Base-by-base conservation (phyloP, 2,329 filamentous ascomycete species). In the Ambrosiella beaveri region DNA sequence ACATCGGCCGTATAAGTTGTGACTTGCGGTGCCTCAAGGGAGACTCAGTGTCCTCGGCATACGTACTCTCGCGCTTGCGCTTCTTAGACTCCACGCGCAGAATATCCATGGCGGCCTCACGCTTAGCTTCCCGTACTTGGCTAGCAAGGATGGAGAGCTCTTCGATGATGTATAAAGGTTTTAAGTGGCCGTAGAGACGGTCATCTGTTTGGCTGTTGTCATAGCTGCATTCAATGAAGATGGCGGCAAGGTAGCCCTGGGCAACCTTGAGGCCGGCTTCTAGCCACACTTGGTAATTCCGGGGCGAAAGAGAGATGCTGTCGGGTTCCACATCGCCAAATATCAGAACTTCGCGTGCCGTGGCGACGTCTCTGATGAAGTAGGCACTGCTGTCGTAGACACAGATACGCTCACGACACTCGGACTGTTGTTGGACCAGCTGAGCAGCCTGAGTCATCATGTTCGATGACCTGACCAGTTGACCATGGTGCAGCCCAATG, bases 321-420 rank as follows among this genome's bases (percentile, higher is more conserved):
- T 98, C 93, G 0, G 93, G 89, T 66, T 98, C 93, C 41, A 97
- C 87, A 63, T 98, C 93, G 15, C 93, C 93, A 67, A 96, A 97
- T 54, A 98, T 86, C 61, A 98, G 79, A 2, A 97, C 80, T 69
- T 98, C 91, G 38, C 78, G 78, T 1, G 80, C 78, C 0, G 81
- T 85, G 0, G 72, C 67, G 39, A 84, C 74, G 61, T 93, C 86
- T 41, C 88, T 85, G 63, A 98, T 86, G 69, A 98, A 97, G 70
- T 90, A 97, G 0, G 88, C 91, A 15, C 89, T 93, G 62, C 88
- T 95, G 67, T 96, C 88, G 61, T 88, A 85, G 1, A 89, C 85
- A 64, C 84, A 89, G 39, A 77, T 66, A 15, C 71, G 72, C 58
- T 81, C 77, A 55, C 68, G 69, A n/a, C 69, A 67, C 41, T 66